Percentiles rank a stretch among this genome's conserved stretches.
These are phyloP conservation scores for Pseudomassariella vexata DNA, from an alignment of 2,329 filamentous ascomycete species.

Conservation along the genomic window DNA sequence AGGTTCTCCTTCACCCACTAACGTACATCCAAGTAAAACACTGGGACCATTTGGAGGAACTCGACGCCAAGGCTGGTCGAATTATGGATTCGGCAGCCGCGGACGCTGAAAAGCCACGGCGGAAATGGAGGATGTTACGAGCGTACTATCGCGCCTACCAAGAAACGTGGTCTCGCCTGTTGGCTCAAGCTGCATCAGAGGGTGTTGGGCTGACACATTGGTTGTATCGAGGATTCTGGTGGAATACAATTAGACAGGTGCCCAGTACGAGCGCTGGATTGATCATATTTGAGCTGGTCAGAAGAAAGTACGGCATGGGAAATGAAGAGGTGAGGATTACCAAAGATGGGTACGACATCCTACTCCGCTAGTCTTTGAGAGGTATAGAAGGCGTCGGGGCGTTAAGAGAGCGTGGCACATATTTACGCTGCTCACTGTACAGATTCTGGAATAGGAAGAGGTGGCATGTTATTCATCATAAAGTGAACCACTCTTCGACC, in stretches of 20 bases:
- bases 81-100: slow-evolving; percentile 29
- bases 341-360: slow-evolving; percentile 66
- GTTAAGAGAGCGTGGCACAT: too few species aligned
- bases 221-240: slow-evolving; percentile 68
- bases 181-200: slow-evolving; percentile 48
- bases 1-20: slow-evolving; percentile 65
- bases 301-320: slow-evolving; percentile 64
- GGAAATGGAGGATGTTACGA: slow-evolving; percentile 48
- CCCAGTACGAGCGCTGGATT: slow-evolving; percentile 72
- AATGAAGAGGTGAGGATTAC: slow-evolving; percentile 58
- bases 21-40: slow-evolving; percentile 66
- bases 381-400: too few species aligned
- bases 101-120: slow-evolving; percentile 25
- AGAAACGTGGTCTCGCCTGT: slow-evolving; percentile 59
- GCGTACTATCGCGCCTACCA: slow-evolving; percentile 68
- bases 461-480: too few species aligned
- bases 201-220: slow-evolving; percentile 54
- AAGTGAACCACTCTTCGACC: too few species aligned
- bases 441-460: too few species aligned
- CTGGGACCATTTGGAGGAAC: slow-evolving; percentile 65
- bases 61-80: slow-evolving; percentile 55
- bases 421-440: too few species aligned
- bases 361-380: slow-evolving; percentile 48
- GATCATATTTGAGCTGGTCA: slow-evolving; percentile 72
- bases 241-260: slow-evolving; percentile 66